Conservation (phyloP, 257 asterid genomes). For the Nemophila menziesii region DNA sequence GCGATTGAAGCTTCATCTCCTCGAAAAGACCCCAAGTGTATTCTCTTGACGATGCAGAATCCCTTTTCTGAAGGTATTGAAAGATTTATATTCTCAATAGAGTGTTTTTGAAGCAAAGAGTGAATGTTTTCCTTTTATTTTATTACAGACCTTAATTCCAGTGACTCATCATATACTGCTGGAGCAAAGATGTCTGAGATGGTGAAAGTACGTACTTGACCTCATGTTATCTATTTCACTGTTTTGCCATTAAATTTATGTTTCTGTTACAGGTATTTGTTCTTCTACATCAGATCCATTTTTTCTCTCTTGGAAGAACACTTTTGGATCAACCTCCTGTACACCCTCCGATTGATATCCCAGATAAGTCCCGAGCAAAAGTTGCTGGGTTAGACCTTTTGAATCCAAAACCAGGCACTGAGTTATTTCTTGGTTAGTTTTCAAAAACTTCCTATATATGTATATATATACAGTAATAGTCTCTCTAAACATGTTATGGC, state of each 20-base stretch:
- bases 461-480: neutral
- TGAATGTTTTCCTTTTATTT: constrained; percentile 15
- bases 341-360: constrained; percentile 34
- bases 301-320: constrained; percentile 59
- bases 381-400: constrained; percentile 49
- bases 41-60: constrained; percentile 44
- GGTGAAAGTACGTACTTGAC: constrained; percentile 50
- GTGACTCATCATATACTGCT: constrained; percentile 66
- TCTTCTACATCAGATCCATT: constrained; percentile 73
- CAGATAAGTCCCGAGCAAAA: constrained; percentile 56
- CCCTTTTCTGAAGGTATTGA: constrained; percentile 38
- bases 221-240: neutral
- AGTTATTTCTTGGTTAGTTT: constrained; percentile 62
- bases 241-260: constrained; percentile 14
- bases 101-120: constrained; percentile 2
- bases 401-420: constrained; percentile 58
- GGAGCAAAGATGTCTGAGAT: constrained; percentile 79
- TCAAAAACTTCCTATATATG: constrained; percentile 4
- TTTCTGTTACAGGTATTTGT: constrained; percentile 50
- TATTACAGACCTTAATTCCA: constrained; percentile 32
- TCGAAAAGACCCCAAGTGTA: constrained; percentile 62
- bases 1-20: constrained; percentile 96
- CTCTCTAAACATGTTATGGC: constrained; percentile 6
- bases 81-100: neutral
- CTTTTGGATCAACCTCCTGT: constrained; percentile 83